Percentiles rank a stretch among this genome's conserved stretches.
phyloP scores from a whole-genome alignment of 257 asterid genomes.

The Rhazya stricta region DNA sequence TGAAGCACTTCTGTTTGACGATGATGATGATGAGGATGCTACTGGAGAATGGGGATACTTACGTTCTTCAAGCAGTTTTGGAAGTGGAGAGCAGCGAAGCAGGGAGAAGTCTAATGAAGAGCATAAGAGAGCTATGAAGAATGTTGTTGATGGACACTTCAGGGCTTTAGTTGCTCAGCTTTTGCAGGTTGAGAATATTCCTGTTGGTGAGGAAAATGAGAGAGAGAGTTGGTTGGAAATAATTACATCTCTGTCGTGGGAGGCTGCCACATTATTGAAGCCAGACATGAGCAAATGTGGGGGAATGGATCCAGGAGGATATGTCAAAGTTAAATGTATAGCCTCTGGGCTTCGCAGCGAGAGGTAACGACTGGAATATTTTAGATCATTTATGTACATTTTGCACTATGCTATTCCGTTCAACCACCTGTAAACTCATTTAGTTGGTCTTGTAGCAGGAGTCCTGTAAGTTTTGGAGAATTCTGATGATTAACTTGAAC shows the following conservation, averaged over 20 bases:
- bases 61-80: conserved; percentile 64
- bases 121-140: conserved; percentile 70
- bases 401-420: not conserved
- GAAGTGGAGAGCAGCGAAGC: conserved; percentile 69
- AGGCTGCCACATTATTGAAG: conserved; percentile 84
- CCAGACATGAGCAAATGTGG: conserved; percentile 93
- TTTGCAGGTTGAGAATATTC: conserved; percentile 86
- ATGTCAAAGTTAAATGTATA: conserved; percentile 87
- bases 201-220: conserved; percentile 61
- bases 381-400: not conserved
- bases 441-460: not conserved
- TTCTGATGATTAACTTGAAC: not conserved
- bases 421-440: not conserved
- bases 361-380: conserved; percentile 45
- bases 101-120: conserved; percentile 88
- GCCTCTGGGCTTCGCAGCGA: conserved; percentile 87
- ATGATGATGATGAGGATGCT: conserved; percentile 71
- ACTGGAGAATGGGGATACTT: conserved; percentile 84
- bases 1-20: conserved; percentile 59
- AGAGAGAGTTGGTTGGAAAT: conserved; percentile 90
- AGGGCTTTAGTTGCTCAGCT: conserved; percentile 94
- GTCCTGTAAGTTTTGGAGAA: not conserved
- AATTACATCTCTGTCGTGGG: conserved; percentile 86
- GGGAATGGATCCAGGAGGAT: conserved; percentile 96
- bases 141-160: conserved; percentile 86